phyloP scores from a whole-genome alignment of 345 rosid species.

The Salix udensis region DNA sequence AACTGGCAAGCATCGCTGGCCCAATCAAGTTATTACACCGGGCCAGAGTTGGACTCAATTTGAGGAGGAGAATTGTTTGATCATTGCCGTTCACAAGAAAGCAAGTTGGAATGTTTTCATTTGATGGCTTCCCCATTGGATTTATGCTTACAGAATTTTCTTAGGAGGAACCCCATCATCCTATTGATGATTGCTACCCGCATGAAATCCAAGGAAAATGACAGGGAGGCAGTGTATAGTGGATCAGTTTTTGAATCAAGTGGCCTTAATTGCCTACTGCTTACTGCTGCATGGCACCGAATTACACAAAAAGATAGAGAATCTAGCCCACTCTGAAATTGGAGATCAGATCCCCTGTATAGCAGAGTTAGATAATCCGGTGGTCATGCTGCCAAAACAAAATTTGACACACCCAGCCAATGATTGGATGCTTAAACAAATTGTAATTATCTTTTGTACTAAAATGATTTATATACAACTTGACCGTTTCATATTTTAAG shows the following conservation, averaged over 20 bases:
- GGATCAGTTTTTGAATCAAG: not conserved
- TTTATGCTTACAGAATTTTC: not conserved
- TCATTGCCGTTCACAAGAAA: not conserved
- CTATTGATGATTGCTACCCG: constrained; percentile 2
- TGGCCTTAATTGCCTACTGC: not conserved
- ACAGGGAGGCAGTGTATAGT: not conserved
- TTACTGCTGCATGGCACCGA: not conserved
- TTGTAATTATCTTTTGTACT: constrained; percentile 2
- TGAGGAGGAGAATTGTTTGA: not conserved
- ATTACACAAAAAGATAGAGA: not conserved
- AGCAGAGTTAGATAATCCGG: not conserved
- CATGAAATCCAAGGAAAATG: constrained; percentile 1
- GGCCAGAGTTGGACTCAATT: not conserved
- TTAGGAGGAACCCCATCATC: not conserved
- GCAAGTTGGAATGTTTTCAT: not conserved
- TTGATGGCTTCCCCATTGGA: constrained; percentile 7
- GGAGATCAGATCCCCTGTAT: not conserved
- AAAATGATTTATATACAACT: not conserved
- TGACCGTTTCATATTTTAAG: not conserved
- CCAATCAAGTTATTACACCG: not conserved
- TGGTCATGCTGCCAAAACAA: not conserved
- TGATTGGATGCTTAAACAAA: constrained; percentile 2
- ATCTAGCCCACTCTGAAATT: not conserved
- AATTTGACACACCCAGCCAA: not conserved
- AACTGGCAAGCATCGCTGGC: not conserved